These are phyloP conservation scores for Hypoxylon sp. DNA, from an alignment of 2,329 filamentous ascomycete species.

Conservation along the genomic window DNA sequence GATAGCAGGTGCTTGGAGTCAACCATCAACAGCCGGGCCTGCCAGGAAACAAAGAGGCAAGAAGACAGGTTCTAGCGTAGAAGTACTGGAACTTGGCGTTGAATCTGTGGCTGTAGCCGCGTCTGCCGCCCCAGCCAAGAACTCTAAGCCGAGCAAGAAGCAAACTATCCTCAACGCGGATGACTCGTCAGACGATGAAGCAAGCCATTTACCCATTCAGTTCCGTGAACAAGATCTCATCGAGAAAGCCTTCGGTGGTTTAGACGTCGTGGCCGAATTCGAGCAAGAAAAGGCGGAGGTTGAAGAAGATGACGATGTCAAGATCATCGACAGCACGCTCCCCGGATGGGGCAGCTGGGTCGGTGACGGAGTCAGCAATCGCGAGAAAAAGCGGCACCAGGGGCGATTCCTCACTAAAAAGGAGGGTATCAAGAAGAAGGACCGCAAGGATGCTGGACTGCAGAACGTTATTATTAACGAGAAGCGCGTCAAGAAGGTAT, in stretches of 20 bases:
- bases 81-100: slow-evolving; percentile 53
- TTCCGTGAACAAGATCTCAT: slow-evolving; percentile 78
- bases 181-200: slow-evolving; percentile 64
- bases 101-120: slow-evolving; percentile 48
- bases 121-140: slow-evolving; percentile 45
- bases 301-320: slow-evolving; percentile 83
- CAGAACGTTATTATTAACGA: slow-evolving; percentile 92
- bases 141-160: slow-evolving; percentile 50
- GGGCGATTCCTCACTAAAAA: slow-evolving; percentile 75
- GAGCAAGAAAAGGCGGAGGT: slow-evolving; percentile 81
- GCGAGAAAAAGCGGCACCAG: slow-evolving; percentile 74
- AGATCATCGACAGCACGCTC: slow-evolving; percentile 85
- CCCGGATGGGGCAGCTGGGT: slow-evolving; percentile 96
- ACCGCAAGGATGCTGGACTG: slow-evolving; percentile 86
- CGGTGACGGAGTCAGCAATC: slow-evolving; percentile 83
- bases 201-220: slow-evolving; percentile 68
- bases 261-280: slow-evolving; percentile 87
- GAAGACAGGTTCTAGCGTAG: slow-evolving; percentile 42
- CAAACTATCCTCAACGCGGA: slow-evolving; percentile 53
- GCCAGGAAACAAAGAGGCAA: slow-evolving; percentile 50
- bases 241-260: slow-evolving; percentile 86
- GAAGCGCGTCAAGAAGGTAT: slow-evolving; percentile 88
- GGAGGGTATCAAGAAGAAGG: slow-evolving; percentile 80
- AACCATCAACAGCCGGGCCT: slow-evolving; percentile 43
- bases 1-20: slow-evolving; percentile 54